These are phyloP conservation scores for Barnettozyma californica DNA, from an alignment of 805 yeast species.

Conservation along the genomic window DNA sequence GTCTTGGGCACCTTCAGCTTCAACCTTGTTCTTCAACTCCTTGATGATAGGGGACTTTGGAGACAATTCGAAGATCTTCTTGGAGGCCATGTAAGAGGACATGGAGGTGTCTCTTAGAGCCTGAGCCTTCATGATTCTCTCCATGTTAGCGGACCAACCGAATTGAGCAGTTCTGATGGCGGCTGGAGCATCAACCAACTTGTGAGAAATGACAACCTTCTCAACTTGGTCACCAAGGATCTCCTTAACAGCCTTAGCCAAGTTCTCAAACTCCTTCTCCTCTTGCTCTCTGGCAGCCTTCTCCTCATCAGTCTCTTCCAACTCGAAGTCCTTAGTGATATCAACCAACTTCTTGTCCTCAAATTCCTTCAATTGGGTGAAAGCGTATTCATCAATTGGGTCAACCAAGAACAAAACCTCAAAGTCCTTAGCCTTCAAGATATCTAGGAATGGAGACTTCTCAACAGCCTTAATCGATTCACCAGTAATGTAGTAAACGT, in stretches of 20 bases:
- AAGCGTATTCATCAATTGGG: conserved; percentile 99
- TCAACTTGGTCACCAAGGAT: conserved; percentile 98
- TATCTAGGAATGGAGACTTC: conserved; percentile 98
- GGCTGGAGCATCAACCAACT: conserved; percentile 97
- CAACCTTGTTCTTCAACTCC: conserved; percentile 96
- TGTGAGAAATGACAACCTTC: conserved; percentile 97
- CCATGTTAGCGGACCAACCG: conserved; percentile 99
- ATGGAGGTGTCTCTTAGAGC: conserved; percentile 97
- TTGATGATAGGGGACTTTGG: conserved; percentile 93
- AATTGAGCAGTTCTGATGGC: conserved; percentile 99
- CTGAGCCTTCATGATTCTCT: conserved; percentile 99
- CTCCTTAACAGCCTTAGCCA: conserved; percentile 94
- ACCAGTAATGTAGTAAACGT: conserved; percentile 99
- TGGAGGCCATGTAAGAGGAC: conserved; percentile 99
- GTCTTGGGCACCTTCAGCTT: conserved; percentile 95
- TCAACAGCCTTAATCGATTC: conserved; percentile 96
- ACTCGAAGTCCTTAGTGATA: conserved; percentile 97
- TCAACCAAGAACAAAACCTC: conserved; percentile 97
- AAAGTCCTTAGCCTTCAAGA: conserved; percentile 95
- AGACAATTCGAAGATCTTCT: conserved; percentile 98
- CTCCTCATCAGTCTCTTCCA: conserved; percentile 98
- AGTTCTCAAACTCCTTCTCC: conserved; percentile 84
- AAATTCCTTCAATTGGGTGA: conserved; percentile 98
- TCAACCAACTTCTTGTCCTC: conserved; percentile 99
- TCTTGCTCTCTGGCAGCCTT: conserved; percentile 91